Conservation (phyloP, 176 grass and related monocot genomes). For the Avena sativa region DNA sequence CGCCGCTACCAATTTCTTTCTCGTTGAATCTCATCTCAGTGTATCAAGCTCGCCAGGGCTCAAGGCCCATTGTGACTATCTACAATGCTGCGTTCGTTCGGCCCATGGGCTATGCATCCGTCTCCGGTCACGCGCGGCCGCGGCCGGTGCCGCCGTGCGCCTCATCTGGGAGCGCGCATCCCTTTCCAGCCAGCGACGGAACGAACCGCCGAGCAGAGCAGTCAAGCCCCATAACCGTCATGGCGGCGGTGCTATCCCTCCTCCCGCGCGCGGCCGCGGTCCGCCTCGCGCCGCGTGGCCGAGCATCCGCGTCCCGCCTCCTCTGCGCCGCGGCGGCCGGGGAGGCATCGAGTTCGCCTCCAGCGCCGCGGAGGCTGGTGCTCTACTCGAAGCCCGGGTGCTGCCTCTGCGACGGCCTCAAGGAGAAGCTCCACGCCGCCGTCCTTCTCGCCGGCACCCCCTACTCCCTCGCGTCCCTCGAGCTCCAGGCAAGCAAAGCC, state of each 20-base stretch:
- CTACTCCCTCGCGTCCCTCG: constrained; percentile 67
- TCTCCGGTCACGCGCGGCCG: not conserved
- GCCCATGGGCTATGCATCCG: too few relatives aligned
- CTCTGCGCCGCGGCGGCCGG: constrained; percentile 43
- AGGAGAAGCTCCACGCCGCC: constrained; percentile 86
- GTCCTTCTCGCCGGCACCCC: constrained; percentile 61
- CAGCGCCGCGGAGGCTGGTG: constrained; percentile 56
- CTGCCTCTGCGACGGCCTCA: constrained; percentile 93
- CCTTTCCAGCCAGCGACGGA: too few relatives aligned
- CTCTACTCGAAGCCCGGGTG: constrained; percentile 87
- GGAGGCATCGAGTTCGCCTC: constrained; percentile 25
- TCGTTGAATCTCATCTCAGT: too few relatives aligned
- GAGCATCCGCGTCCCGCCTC: constrained; percentile 1
- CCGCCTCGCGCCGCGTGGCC: constrained; percentile 34
- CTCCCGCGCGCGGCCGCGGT: constrained; percentile 40
- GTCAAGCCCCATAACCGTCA: too few relatives aligned
- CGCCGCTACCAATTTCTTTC: too few relatives aligned
- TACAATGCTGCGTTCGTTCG: too few relatives aligned
- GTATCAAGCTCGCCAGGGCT: too few relatives aligned
- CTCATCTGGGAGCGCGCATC: not conserved
- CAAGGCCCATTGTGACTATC: too few relatives aligned
- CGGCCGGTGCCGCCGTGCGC: constrained; percentile 33
- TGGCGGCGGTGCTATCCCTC: constrained; percentile 47
- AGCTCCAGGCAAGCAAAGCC: constrained; percentile 66
- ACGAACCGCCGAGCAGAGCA: too few relatives aligned